A percentile compares a stretch with the other conserved stretches of the same genome.
phyloP scores from a whole-genome alignment of 2,329 filamentous ascomycete species.

The Nakataea oryzae region DNA sequence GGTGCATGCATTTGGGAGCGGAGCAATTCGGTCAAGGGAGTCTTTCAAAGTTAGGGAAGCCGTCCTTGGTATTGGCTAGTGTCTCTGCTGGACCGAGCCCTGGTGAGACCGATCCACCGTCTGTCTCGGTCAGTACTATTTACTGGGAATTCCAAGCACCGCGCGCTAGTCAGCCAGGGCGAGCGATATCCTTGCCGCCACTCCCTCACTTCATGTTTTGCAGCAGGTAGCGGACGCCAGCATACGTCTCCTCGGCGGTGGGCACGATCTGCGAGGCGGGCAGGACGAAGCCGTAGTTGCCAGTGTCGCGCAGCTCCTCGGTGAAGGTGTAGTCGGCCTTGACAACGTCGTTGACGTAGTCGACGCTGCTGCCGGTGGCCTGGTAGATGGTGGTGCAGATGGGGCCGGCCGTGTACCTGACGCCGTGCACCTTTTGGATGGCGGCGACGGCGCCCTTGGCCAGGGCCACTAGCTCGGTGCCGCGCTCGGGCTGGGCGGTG shows the following conservation, averaged over 20 bases:
- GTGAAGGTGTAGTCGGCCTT: conserved; percentile 29
- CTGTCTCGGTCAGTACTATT: background rate
- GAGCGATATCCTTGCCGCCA: background rate
- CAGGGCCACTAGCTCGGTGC: conserved; percentile 36
- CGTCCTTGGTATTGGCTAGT: background rate
- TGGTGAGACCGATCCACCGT: background rate
- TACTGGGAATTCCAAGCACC: background rate
- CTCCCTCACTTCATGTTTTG: conserved; percentile 23
- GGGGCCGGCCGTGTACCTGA: conserved; percentile 31
- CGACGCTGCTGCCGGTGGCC: conserved; percentile 33
- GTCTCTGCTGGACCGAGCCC: background rate
- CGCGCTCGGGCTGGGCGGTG: conserved; percentile 30
- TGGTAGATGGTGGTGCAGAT: conserved; percentile 54
- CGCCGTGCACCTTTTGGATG: conserved; percentile 31
- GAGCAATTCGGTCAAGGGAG: background rate
- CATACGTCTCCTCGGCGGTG: conserved; percentile 30
- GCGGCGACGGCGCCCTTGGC: conserved; percentile 37
- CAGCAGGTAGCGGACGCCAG: conserved; percentile 49
- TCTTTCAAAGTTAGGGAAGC: background rate
- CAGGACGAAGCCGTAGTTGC: conserved; percentile 30
- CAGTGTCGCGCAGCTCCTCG: conserved; percentile 26
- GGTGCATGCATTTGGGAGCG: background rate
- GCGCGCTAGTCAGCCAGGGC: background rate
- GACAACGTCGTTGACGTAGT: conserved; percentile 32
- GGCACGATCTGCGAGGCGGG: conserved; percentile 30